Evolutionary conservation across 73 alveolate genomes (phyloP), one percentile per base, ranked within the genome.

Genomic region (Breviolum minutum): DNA sequence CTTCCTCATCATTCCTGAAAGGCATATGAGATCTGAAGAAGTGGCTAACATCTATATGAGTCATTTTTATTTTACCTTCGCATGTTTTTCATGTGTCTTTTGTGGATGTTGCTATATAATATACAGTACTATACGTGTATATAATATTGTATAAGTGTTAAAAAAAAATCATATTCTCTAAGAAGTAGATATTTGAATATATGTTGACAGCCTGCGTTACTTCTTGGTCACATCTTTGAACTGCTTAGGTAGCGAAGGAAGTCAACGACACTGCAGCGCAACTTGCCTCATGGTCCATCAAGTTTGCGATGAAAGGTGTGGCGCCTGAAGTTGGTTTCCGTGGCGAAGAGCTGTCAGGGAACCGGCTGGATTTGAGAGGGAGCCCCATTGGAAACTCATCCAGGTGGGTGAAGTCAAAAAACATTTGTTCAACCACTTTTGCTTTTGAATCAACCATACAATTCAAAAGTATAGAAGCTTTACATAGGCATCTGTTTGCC

Each of bases 241-340:
- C n/a, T 14, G 82, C 88, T 66, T 66, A 80, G 88, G 88, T 80
- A 13, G 68, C 64, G 0, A 20, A 83, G 29, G 54, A 13, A 0
- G 92, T 83, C 27, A 83, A 83, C 92, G 12, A 60, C 62, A 60
- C 76, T 0, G 92, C 73, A 1, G 92, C 92, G 0, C 63, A 83
- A 61, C 92, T 83, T 0, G 92, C 73, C 29, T 19, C 76, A 7
- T 83, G 92, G 92, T 83, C 92, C 24, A 54, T 83, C 74, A 7
- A 61, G 26, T 32, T 24, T 7, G 70, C 76, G 0, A 83, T 83
- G 74, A 0, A 14, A 0, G 92, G 92, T 1, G 62, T 13, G 61
- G 92, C 62, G 2, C 92, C 92, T 83, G n/a, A 22, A 54, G n/a
- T 11, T 9, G 92, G 92, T 1, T 60, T 83, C 29, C 54, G 60